Evolutionary conservation across 345 rosid species (phyloP).

Genomic region (Dipteronia sinensis): DNA sequence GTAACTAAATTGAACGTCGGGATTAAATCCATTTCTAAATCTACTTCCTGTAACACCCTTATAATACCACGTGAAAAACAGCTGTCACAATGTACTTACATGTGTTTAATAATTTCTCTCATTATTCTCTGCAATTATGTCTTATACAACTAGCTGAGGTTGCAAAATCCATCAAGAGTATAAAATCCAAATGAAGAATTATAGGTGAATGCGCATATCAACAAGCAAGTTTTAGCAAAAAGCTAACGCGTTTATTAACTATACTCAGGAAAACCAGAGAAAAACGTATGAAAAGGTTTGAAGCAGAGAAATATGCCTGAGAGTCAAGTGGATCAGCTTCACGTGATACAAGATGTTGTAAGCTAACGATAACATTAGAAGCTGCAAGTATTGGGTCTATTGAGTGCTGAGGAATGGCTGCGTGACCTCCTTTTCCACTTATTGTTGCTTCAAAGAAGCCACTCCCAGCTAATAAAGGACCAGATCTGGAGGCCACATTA

Average conservation of each 20-base stretch:
- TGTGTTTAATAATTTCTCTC: not conserved
- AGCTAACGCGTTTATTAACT: not conserved
- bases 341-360: constrained; percentile 88
- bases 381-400: constrained; percentile 87
- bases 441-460: constrained; percentile 84
- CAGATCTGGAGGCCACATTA: constrained; percentile 62
- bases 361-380: constrained; percentile 72
- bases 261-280: not conserved
- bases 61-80: not conserved
- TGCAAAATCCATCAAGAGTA: not conserved
- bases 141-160: not conserved
- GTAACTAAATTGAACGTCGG: not conserved
- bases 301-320: constrained; percentile 45
- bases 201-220: not conserved
- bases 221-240: not conserved
- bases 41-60: not conserved
- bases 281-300: not conserved
- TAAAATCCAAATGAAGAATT: constrained; percentile 3
- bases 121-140: not conserved
- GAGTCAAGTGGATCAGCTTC: constrained; percentile 95
- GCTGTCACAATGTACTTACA: not conserved
- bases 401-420: constrained; percentile 82
- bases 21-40: not conserved
- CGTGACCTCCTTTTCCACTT: constrained; percentile 85
- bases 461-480: constrained; percentile 73